Conservation (phyloP, 2,329 filamentous ascomycete genomes). For the Hypoxylon sp. region DNA sequence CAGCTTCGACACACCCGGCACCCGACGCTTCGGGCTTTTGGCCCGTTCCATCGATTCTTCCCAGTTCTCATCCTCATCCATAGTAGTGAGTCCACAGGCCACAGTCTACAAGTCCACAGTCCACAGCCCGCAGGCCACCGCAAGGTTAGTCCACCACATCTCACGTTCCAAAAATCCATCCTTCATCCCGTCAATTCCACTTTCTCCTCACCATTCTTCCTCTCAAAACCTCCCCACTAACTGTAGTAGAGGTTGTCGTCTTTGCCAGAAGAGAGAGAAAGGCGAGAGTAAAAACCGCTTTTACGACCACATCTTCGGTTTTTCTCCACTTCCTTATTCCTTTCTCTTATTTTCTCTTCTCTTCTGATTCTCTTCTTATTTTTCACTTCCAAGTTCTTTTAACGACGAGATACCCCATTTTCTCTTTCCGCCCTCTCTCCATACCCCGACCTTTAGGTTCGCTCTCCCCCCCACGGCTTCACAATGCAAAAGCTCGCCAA, state of each 20-base stretch:
- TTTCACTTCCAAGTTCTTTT: slow-evolving; percentile 44
- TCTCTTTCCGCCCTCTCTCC: slow-evolving; percentile 25
- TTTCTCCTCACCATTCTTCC: slow-evolving; percentile 45
- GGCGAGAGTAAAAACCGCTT: slow-evolving; percentile 43
- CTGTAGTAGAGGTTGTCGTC: slow-evolving; percentile 43
- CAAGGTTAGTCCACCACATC: slow-evolving; percentile 36
- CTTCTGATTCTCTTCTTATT: slow-evolving; percentile 42
- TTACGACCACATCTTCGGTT: slow-evolving; percentile 35
- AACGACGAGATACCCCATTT: slow-evolving; percentile 36
- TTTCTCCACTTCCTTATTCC: slow-evolving; percentile 48
- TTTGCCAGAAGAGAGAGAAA: slow-evolving; percentile 37
- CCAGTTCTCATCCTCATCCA: slow-evolving; percentile 2
- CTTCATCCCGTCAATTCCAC: slow-evolving; percentile 45
- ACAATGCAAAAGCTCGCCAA: slow-evolving; percentile 78
- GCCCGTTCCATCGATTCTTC: slow-evolving; percentile 43
- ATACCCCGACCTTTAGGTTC: slow-evolving; percentile 36
- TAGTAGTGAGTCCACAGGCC: slow-evolving; percentile 8
- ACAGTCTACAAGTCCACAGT: slow-evolving; percentile 5
- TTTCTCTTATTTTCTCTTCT: slow-evolving; percentile 41
- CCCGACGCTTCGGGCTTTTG: slow-evolving; percentile 40
- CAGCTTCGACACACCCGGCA: slow-evolving; percentile 41
- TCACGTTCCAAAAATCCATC: slow-evolving; percentile 42
- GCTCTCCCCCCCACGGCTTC: slow-evolving; percentile 45
- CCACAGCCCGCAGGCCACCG: neutral
- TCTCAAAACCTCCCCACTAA: slow-evolving; percentile 42